These are phyloP conservation scores for Scleroderma citrinum DNA, from an alignment of 768 basidiomycete genomes.

Conservation along the genomic window DNA sequence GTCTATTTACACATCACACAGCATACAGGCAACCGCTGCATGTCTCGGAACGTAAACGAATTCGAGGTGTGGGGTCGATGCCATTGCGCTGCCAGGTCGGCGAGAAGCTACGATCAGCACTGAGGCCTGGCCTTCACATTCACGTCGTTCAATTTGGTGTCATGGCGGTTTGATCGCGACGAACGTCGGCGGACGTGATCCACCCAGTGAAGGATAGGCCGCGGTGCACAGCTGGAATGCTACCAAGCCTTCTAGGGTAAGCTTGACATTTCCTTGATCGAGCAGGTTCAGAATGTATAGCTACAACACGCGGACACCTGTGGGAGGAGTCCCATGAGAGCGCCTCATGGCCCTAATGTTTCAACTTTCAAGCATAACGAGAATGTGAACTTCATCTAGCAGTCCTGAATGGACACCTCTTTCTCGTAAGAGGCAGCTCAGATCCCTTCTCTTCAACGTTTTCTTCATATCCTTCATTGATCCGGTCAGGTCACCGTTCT, in stretches of 20 bases:
- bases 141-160: too few species aligned
- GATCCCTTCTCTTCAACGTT: not conserved
- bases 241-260: too few species aligned
- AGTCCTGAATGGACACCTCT: not conserved
- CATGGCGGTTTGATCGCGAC: too few species aligned
- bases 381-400: not conserved
- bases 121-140: too few species aligned
- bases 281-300: not conserved
- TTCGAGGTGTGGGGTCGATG: not conserved
- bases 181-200: too few species aligned
- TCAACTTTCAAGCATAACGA: not conserved
- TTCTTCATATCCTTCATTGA: not conserved
- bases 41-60: not conserved
- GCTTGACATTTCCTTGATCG: not conserved
- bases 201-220: too few species aligned
- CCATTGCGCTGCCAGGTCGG: too few species aligned
- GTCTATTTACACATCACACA: too few species aligned
- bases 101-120: too few species aligned
- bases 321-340: not conserved
- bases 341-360: not conserved
- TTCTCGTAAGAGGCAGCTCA: not conserved
- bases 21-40: not conserved
- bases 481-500: not conserved
- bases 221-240: too few species aligned
- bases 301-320: not conserved